Conservation (phyloP, 108 stramenopile genomes). For the Cyclostephanos tholiformis region DNA sequence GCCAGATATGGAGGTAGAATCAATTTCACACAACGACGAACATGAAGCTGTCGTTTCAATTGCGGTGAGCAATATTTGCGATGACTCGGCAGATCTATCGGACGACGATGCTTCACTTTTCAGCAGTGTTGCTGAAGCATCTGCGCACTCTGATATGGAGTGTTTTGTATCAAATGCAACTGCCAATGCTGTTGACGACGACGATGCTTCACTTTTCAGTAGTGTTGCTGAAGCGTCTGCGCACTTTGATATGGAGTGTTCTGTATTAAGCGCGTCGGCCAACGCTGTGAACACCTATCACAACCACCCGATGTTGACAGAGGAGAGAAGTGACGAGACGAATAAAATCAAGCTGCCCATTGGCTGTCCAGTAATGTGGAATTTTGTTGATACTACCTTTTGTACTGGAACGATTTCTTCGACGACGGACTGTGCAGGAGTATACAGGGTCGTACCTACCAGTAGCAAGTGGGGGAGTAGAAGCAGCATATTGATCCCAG, state of each 20-base stretch:
- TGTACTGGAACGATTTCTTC: conserved; percentile 4
- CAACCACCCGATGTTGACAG: background rate
- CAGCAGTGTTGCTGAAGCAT: conserved; percentile 1
- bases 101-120: conserved; percentile 17
- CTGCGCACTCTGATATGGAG: background rate
- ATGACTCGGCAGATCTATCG: background rate
- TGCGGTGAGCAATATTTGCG: background rate
- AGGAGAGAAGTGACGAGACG: background rate
- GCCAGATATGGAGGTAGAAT: conserved; percentile 1
- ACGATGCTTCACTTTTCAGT: conserved; percentile 18
- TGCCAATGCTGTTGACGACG: background rate
- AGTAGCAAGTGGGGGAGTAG: background rate
- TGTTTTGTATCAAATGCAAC: background rate
- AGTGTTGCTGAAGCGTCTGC: background rate
- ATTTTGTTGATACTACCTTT: conserved; percentile 9
- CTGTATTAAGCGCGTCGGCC: background rate
- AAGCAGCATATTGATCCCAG: background rate
- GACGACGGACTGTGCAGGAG: background rate
- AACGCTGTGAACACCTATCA: background rate
- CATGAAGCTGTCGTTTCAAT: background rate
- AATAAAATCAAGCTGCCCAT: conserved; percentile 2
- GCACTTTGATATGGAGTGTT: background rate
- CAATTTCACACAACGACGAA: background rate
- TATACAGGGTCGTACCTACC: conserved; percentile 4
- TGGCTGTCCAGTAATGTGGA: conserved; percentile 22